phyloP scores from a whole-genome alignment of 352 stramenopile genomes.

The Phytophthora macrochlamydospora region DNA sequence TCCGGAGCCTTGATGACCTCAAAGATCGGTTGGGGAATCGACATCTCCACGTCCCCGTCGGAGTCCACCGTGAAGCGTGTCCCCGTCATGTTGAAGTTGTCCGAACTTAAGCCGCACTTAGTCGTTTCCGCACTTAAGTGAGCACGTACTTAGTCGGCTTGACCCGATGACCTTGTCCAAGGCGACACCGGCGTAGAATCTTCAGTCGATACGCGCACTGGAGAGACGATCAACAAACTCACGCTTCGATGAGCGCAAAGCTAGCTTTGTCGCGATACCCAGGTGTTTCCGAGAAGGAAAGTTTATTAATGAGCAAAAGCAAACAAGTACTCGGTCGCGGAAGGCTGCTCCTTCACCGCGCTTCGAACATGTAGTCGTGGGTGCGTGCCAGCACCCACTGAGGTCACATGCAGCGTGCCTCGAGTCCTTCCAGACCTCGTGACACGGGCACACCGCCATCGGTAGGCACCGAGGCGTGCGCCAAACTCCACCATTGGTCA shows the following conservation, averaged over 20 bases:
- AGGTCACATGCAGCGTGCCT: too few relatives aligned
- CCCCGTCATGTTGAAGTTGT: constrained; percentile 10
- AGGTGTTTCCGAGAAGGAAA: not conserved
- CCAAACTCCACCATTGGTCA: too few relatives aligned
- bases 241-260: not conserved
- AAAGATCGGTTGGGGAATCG: constrained; percentile 17
- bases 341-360: too few relatives aligned
- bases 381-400: too few relatives aligned
- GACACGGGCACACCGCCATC: too few relatives aligned
- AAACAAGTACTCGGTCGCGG: too few relatives aligned
- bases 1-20: constrained; percentile 13
- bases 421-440: too few relatives aligned
- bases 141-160: constrained; percentile 1
- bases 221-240: not conserved
- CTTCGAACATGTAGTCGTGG: too few relatives aligned
- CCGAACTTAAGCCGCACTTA: constrained; percentile 6
- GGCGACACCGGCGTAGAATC: too few relatives aligned
- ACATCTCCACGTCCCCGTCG: constrained; percentile 16
- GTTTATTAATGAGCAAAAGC: not conserved
- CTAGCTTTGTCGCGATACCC: not conserved
- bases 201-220: not conserved
- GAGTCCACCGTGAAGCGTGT: constrained; percentile 6
- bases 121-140: constrained; percentile 3
- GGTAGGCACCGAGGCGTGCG: too few relatives aligned
- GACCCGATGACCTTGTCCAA: too few relatives aligned